Base-by-base conservation (phyloP, 2,329 filamentous ascomycete genomes). In the Xylaria sp. region DNA sequence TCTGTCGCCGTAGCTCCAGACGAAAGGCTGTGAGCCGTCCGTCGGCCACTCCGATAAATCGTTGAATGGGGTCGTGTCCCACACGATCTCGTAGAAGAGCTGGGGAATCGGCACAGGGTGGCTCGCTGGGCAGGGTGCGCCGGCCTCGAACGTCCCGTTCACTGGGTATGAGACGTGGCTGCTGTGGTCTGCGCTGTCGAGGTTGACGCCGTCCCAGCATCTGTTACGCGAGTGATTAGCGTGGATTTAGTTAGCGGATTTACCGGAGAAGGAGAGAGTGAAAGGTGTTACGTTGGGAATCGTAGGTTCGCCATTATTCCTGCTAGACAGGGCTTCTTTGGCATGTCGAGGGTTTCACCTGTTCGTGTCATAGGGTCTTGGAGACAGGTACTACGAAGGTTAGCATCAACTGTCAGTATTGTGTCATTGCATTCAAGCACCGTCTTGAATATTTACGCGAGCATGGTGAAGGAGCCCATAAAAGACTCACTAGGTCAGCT, bases 121-220 rank as follows among this genome's bases (percentile, higher is more conserved):
- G 0, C 46, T 68, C 2, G 65, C 41, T 0, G 70, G 69, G 35
- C 71, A 73, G 2, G 65, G 62, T 0, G 65, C 68, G 13, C 68
- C 65, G 51, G 63, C 49, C 46, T 70, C 68, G 40, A 70, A 70
- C 3, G 68, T 71, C 9, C 69, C 67, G 53, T 60, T 64, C 25
- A 43, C 66, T 3, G 83, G 83, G 58, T 84, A 85, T 1, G 77
- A 74, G 65, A 85, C 77, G 66, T 85, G 83, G 31, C 73, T 80
- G 49, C 76, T 77, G 70, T 84, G 80, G 67, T 83, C 75, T 0
- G 74, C 54, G 6, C 77, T 74, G 65, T 84, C 81, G 46, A 80
- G 63, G 64, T 83, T 76, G 10, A 74, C 73, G 31, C 83, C 83
- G 56, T 85, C 76, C 83, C 83, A 85, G 74, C 83, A 85, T 3